phyloP scores from a whole-genome alignment of 148 eudicot species.

The Fallopia convolvulus region DNA sequence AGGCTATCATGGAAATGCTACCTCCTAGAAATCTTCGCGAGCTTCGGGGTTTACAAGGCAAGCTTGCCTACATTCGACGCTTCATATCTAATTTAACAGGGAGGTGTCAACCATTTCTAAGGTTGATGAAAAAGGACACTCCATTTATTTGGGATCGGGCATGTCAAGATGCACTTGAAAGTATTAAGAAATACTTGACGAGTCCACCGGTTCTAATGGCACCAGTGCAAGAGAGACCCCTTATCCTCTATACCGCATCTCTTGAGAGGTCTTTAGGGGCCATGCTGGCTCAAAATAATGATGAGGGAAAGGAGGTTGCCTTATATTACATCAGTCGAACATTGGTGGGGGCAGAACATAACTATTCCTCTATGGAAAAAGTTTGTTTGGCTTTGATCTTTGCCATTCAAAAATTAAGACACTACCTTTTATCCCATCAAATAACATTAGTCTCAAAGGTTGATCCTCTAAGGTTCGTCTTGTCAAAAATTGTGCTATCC shows the following conservation, averaged over 20 bases:
- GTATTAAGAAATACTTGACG: neutral
- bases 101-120: neutral
- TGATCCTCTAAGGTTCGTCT: too few species aligned
- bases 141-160: neutral
- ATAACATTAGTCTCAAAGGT: too few species aligned
- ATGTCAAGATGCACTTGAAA: neutral
- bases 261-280: neutral
- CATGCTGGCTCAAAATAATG: neutral
- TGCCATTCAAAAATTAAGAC: neutral
- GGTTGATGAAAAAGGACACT: neutral
- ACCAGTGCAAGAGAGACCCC: neutral
- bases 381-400: neutral
- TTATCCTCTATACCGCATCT: neutral
- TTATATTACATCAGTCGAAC: neutral
- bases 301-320: neutral
- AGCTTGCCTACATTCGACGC: neutral
- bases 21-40: neutral
- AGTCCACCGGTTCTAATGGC: neutral
- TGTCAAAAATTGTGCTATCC: too few species aligned
- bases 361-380: neutral
- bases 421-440: too few species aligned
- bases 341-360: neutral
- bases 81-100: neutral
- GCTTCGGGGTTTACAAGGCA: neutral
- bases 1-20: neutral